Evolutionary conservation across 352 stramenopile genomes (phyloP).

Genomic region (Globisporangium canariense): DNA sequence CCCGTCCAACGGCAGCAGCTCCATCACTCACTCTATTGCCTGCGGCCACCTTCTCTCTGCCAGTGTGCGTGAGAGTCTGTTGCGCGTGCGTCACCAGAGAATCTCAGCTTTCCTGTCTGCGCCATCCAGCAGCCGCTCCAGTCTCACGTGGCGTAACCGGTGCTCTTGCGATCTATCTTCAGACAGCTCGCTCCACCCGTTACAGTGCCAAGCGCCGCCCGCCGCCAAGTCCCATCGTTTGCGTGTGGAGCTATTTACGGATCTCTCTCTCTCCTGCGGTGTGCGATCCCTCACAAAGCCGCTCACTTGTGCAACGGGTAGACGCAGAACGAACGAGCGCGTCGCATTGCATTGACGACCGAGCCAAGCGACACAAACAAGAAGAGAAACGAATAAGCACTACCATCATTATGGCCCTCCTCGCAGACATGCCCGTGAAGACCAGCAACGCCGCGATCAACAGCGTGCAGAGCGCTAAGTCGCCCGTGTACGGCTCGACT

Average conservation of each 20-base stretch:
- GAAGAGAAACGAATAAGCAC: conserved; percentile 4
- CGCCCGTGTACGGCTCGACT: conserved; percentile 12
- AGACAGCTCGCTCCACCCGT: not conserved
- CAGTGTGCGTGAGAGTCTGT: not conserved
- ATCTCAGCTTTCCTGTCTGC: not conserved
- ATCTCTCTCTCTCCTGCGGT: not conserved
- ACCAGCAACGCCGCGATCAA: not conserved
- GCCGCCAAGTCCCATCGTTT: not conserved
- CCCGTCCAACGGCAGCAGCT: not conserved
- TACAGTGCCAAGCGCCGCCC: not conserved
- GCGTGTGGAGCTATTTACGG: not conserved
- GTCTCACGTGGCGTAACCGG: not conserved
- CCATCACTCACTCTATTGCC: not conserved
- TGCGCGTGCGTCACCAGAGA: not conserved
- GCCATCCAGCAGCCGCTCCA: not conserved
- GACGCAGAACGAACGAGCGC: not conserved
- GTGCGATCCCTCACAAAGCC: not conserved
- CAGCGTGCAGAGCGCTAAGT: not conserved
- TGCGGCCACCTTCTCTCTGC: not conserved
- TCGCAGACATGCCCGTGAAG: conserved; percentile 7
- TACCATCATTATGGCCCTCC: conserved; percentile 13
- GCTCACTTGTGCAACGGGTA: conserved; percentile 1
- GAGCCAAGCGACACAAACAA: not conserved
- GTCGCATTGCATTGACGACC: not conserved
- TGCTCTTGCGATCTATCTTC: not conserved